Percentiles rank a stretch among this genome's conserved stretches.
Conservation (phyloP, 495 filamentous ascomycete species). For the Aspergillus nanangensis region DNA sequence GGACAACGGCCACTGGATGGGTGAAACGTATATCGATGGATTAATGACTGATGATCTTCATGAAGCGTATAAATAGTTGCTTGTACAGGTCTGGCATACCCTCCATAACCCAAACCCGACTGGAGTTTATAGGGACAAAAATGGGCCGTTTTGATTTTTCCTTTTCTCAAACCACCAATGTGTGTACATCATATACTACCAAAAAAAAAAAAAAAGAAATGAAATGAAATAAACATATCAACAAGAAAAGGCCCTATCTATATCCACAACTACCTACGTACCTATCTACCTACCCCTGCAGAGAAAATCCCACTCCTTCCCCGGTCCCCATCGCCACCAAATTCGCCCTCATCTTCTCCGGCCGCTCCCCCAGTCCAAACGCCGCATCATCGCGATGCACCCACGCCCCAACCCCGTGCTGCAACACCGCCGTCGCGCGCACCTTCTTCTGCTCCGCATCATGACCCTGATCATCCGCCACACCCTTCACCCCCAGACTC, state of each 20-base stretch:
- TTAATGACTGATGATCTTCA: slow-evolving; percentile 12
- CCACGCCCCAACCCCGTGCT: slow-evolving; percentile 80
- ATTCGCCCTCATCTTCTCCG: slow-evolving; percentile 47
- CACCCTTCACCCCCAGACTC: slow-evolving; percentile 59
- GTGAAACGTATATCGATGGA: background rate
- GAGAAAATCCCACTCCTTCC: slow-evolving; percentile 54
- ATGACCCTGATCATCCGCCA: slow-evolving; percentile 8
- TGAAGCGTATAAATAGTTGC: background rate
- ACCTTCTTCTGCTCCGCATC: slow-evolving; percentile 35
- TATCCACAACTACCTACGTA: background rate
- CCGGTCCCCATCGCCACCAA: slow-evolving; percentile 58
- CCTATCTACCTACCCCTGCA: slow-evolving; percentile 32
- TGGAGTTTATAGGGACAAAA: too few species aligned
- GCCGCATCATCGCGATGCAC: slow-evolving; percentile 48
- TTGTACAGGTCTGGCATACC: too few species aligned
- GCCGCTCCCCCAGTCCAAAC: slow-evolving; percentile 50
- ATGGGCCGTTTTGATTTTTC: too few species aligned
- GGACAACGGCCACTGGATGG: slow-evolving; percentile 31
- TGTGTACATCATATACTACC: too few species aligned
- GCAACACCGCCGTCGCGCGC: slow-evolving; percentile 73
- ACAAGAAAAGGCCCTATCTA: too few species aligned
- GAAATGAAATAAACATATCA: too few species aligned
- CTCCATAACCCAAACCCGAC: too few species aligned
- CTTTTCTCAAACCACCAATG: too few species aligned
- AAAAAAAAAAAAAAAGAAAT: too few species aligned